Evolutionary conservation across 805 yeast genomes (phyloP), one percentile per base, ranked within the genome.

Genomic region (Wickerhamiella azymoides): DNA sequence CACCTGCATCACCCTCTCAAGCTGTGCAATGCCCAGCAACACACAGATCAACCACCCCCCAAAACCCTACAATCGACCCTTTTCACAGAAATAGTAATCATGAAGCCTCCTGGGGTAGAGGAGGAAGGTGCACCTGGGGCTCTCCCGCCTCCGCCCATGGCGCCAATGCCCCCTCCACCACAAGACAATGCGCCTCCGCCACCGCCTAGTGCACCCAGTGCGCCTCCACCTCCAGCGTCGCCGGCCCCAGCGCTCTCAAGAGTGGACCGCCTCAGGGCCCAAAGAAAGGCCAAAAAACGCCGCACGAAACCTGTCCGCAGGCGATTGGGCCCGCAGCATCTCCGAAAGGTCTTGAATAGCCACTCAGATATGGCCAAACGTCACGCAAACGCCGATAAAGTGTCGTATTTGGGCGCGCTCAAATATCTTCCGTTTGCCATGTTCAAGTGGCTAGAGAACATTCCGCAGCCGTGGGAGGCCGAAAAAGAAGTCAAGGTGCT

Each of bases 401-500:
- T 89, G 49, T 77, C 95, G 0, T 86, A 84, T 56, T 64, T 93
- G 21, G 96, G 96, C 1, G 88, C 97, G 1, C 68, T 92, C 47
- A 89, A 86, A 63, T 93, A 81, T 64, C 74, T 93, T 79, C 99
- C 99, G 0, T 97, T 89, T 64, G 96, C 98, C 0, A 74, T 86
- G 3, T 62, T 86, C 53, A 92, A 92, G 61, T 70, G 92, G 35
- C 58, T 92, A 35, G 98, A 92, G 57, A 86, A 85, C 57, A 89
- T 92, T 89, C 99, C 99, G 0, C 94, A 86, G 59, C 99, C 99
- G 1, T 92, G 99, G 99, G 97, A 92, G 60, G 74, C 76, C 44
- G 66, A 73, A 1, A 83, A 83, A 50, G 93, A 83, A 38, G 97
- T 92, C 18, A 77, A 74, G 48, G 97, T 89, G 6, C 62, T 89